Evolutionary conservation across 2,329 filamentous ascomycete genomes (phyloP), one percentile per base, ranked within the genome.

Genomic region (Nectriaceae sp.): DNA sequence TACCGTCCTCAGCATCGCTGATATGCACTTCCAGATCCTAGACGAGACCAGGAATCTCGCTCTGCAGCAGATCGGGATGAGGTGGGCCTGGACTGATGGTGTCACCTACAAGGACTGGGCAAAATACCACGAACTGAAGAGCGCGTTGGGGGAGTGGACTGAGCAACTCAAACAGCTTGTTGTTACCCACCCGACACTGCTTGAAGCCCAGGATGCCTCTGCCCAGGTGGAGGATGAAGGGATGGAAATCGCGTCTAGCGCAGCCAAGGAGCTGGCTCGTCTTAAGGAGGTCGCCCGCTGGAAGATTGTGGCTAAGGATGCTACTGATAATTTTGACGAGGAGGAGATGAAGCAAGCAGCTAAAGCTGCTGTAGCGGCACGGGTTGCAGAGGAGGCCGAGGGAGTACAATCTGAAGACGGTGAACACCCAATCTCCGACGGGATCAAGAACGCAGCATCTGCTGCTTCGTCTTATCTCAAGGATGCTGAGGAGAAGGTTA

Each of bases 41-140:
- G 88, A 93, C 55, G 83, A 84, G 63, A 92, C 94, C 51, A 84
- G 89, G 36, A 88, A 92, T 60, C 77, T 96, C 29, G 90, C 91
- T 5, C 78, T 97, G 26, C 90, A 96, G 66, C 90, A 95, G 67
- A 90, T 97, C 45, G 92, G 92, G 47, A 93, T 95, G 84, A 83
- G 82, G 64, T 99, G 94, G 92, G 91, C 93, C 11, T 96, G 90
- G 87, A 94, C 91, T 73, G 91, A 97, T 49, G 90, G 90, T 24
- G 83, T 99, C 52, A 96, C 93, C 2, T 97, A 99, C 77, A 92
- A 95, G 68, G 91, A 99, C 68, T 99, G 94, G 94, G 84, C 87
- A 50, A 94, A 93, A 67, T 99, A 96, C 65, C 91, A 97, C 67
- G 84, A 89, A 50, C 77, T 99, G 49, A 95, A 89, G 73, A 83